These are phyloP conservation scores for Phenoliferia sp. DNA, from an alignment of 1,284 basidiomycete species.

Conservation along the genomic window DNA sequence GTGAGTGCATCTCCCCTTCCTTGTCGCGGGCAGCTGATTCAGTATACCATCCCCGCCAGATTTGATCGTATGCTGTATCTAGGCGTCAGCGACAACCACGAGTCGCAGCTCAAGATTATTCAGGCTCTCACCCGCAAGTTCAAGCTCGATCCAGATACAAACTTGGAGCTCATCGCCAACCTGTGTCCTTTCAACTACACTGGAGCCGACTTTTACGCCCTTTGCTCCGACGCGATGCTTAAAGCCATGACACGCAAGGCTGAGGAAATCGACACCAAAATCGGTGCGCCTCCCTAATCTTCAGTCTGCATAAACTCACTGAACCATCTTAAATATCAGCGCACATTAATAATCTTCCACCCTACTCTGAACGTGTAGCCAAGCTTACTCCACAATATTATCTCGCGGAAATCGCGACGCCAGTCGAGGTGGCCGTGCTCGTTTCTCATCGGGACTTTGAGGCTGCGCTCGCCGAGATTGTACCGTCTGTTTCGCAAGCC, in stretches of 20 bases:
- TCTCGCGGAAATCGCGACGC: conserved; percentile 72
- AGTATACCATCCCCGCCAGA: conserved; percentile 49
- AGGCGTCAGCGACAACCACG: conserved; percentile 82
- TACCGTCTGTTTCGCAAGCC: conserved; percentile 79
- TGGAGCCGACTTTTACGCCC: conserved; percentile 95
- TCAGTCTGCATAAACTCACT: neutral
- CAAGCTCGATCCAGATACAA: conserved; percentile 65
- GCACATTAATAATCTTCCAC: conserved; percentile 49
- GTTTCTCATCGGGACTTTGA: conserved; percentile 73
- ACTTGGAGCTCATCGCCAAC: conserved; percentile 63
- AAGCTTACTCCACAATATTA: conserved; percentile 84
- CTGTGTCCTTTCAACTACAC: conserved; percentile 89
- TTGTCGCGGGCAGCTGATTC: neutral
- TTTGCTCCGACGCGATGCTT: conserved; percentile 94
- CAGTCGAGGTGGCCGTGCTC: conserved; percentile 68
- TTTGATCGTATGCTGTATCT: conserved; percentile 98
- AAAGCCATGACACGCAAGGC: conserved; percentile 92
- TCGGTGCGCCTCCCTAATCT: conserved; percentile 49
- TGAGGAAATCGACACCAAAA: conserved; percentile 64
- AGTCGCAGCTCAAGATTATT: conserved; percentile 80
- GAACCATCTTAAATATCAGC: conserved; percentile 41
- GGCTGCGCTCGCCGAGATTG: conserved; percentile 65
- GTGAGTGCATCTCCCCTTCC: conserved; percentile 19
- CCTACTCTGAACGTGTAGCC: conserved; percentile 53
- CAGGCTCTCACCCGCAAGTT: conserved; percentile 91